These are phyloP conservation scores for Naematelia encephala DNA, from an alignment of 768 basidiomycete species.

Conservation along the genomic window DNA sequence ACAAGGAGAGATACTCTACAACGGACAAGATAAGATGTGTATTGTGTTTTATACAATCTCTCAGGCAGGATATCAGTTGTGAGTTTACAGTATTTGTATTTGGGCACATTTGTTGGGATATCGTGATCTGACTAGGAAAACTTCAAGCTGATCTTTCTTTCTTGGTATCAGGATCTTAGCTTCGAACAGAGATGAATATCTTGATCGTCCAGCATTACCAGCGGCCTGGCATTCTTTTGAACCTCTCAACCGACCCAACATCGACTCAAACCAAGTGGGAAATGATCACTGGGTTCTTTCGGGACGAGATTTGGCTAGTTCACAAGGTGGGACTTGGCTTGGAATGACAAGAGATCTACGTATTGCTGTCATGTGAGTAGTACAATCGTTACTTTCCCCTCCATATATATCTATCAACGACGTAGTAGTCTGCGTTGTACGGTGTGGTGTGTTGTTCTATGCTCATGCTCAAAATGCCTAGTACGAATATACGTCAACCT, in stretches of 20 bases:
- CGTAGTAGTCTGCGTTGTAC: background rate
- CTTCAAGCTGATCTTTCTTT: too few species aligned
- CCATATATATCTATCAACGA: too few species aligned
- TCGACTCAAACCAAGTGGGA: background rate
- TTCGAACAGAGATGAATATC: slow-evolving; percentile 52
- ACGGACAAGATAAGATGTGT: too few species aligned
- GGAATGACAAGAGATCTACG: slow-evolving; percentile 44
- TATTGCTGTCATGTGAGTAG: slow-evolving; percentile 41
- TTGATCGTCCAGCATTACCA: slow-evolving; percentile 43
- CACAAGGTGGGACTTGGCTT: slow-evolving; percentile 51
- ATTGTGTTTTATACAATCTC: slow-evolving; percentile 40
- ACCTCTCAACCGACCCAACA: background rate
- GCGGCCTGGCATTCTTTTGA: slow-evolving; percentile 47
- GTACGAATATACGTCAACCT: slow-evolving; percentile 31
- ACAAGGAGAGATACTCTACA: background rate
- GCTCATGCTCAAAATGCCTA: slow-evolving; percentile 9
- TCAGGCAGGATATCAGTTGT: slow-evolving; percentile 44
- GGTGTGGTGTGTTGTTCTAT: background rate
- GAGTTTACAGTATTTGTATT: slow-evolving; percentile 1
- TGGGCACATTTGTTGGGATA: too few species aligned
- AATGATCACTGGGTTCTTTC: slow-evolving; percentile 23
- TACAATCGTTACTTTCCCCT: too few species aligned
- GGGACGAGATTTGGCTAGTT: slow-evolving; percentile 41
- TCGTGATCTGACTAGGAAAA: too few species aligned
- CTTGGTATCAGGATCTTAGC: slow-evolving; percentile 39